Evolutionary conservation across 2,329 filamentous ascomycete species (phyloP).

Genomic region (Microcyclosporella mali): DNA sequence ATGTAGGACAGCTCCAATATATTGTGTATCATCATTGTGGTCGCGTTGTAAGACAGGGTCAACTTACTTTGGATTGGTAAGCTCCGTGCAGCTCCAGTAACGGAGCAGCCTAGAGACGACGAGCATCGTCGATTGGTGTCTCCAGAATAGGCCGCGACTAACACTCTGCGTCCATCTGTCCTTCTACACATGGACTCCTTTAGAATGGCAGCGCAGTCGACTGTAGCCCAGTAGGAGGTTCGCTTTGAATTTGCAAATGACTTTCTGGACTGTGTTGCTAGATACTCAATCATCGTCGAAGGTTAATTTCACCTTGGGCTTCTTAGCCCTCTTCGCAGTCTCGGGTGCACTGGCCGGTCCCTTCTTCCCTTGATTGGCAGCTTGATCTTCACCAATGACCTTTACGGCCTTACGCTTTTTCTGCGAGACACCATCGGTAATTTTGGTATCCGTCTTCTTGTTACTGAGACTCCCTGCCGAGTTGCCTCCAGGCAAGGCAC

Average conservation of each 20-base stretch:
- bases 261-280: conserved; percentile 1
- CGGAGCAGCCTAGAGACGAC: too few species aligned
- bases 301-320: conserved; percentile 32
- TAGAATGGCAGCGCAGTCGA: too few species aligned
- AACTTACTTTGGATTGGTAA: background rate
- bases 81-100: background rate
- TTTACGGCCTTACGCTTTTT: conserved; percentile 35
- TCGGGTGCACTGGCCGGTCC: conserved; percentile 11
- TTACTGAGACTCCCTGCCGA: background rate
- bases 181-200: too few species aligned
- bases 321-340: conserved; percentile 28
- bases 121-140: too few species aligned
- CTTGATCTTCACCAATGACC: conserved; percentile 29
- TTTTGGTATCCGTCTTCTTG: conserved; percentile 12
- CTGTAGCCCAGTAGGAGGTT: too few species aligned
- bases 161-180: too few species aligned
- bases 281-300: conserved; percentile 30
- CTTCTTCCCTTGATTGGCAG: conserved; percentile 9
- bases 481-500: conserved; percentile 16
- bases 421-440: conserved; percentile 20
- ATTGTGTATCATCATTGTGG: conserved; percentile 14
- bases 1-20: conserved; percentile 31
- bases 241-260: too few species aligned
- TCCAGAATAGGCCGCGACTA: too few species aligned
- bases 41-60: background rate